A percentile compares a stretch with the other conserved stretches of the same genome.
phyloP scores from a whole-genome alignment of 495 filamentous ascomycete genomes.

The Stereocaulon alpinum region DNA sequence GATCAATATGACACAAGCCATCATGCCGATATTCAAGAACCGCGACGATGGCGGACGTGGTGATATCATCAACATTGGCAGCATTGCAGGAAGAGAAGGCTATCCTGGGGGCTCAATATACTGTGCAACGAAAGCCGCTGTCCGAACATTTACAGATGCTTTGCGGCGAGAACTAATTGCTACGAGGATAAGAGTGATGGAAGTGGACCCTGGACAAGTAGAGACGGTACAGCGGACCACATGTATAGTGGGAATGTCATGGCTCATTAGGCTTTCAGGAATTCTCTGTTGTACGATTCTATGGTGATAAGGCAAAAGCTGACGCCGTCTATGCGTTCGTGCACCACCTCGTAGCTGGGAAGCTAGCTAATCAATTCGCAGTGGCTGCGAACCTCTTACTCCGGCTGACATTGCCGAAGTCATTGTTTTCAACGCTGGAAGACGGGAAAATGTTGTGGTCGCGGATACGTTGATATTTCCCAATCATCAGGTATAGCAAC shows the following conservation, averaged over 20 bases:
- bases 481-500: conserved; percentile 68
- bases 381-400: conserved; percentile 80
- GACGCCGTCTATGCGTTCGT: conserved; percentile 88
- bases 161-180: conserved; percentile 82
- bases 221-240: conserved; percentile 54
- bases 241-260: too few relatives aligned
- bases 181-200: conserved; percentile 78
- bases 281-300: conserved; percentile 87
- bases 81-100: conserved; percentile 83
- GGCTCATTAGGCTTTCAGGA: conserved; percentile 43
- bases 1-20: conserved; percentile 93
- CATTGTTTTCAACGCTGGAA: conserved; percentile 78
- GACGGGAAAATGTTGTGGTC: conserved; percentile 89
- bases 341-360: neutral
- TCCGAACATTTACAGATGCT: conserved; percentile 80
- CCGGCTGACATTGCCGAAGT: conserved; percentile 93
- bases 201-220: conserved; percentile 92
- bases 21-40: conserved; percentile 75
- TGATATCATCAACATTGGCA: conserved; percentile 96
- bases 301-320: conserved; percentile 89
- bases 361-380: conserved; percentile 24
- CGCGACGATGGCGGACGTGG: conserved; percentile 68
- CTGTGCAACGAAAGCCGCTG: conserved; percentile 92
- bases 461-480: conserved; percentile 89
- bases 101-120: conserved; percentile 91